Evolutionary conservation across 2,329 filamentous ascomycete species (phyloP).

Genomic region (Bimuria novae-zelandiae): DNA sequence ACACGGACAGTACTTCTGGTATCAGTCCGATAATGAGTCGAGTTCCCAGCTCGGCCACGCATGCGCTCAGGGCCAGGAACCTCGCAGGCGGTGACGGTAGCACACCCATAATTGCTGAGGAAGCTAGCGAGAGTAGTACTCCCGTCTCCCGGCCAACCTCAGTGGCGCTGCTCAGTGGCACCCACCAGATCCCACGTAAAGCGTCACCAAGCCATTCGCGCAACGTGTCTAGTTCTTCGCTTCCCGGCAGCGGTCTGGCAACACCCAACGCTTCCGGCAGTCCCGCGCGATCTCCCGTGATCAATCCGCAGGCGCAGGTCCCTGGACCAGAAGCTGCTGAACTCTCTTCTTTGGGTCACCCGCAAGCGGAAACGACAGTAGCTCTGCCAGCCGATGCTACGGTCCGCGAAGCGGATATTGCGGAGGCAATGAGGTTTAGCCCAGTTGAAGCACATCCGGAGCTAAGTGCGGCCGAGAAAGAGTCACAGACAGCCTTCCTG

Average conservation of each 20-base stretch:
- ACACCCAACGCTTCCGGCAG: constrained; percentile 64
- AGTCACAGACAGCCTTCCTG: constrained; percentile 43
- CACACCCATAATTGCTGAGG: constrained; percentile 62
- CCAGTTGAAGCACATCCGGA: constrained; percentile 26
- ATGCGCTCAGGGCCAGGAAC: constrained; percentile 46
- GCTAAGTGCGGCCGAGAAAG: constrained; percentile 35
- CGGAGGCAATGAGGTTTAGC: constrained; percentile 30
- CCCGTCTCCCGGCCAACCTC: constrained; percentile 43
- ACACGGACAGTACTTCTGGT: constrained; percentile 65
- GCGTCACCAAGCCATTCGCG: constrained; percentile 47
- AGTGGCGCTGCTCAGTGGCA: constrained; percentile 31
- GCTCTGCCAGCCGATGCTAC: constrained; percentile 33
- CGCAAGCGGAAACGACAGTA: constrained; percentile 27
- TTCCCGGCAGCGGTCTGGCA: constrained; percentile 58
- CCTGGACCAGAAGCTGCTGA: constrained; percentile 55
- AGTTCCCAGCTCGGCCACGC: constrained; percentile 53
- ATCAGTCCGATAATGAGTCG: constrained; percentile 70
- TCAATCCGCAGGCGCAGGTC: constrained; percentile 52
- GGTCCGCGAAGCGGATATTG: constrained; percentile 46
- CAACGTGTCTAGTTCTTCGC: constrained; percentile 45
- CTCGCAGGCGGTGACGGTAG: constrained; percentile 44
- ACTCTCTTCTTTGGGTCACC: constrained; percentile 49
- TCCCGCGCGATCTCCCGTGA: constrained; percentile 62
- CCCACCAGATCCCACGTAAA: constrained; percentile 39
- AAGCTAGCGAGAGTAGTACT: constrained; percentile 48